Evolutionary conservation across 2,329 filamentous ascomycete genomes (phyloP), one percentile per base, ranked within the genome.

Genomic region (Raffaelea arxii): DNA sequence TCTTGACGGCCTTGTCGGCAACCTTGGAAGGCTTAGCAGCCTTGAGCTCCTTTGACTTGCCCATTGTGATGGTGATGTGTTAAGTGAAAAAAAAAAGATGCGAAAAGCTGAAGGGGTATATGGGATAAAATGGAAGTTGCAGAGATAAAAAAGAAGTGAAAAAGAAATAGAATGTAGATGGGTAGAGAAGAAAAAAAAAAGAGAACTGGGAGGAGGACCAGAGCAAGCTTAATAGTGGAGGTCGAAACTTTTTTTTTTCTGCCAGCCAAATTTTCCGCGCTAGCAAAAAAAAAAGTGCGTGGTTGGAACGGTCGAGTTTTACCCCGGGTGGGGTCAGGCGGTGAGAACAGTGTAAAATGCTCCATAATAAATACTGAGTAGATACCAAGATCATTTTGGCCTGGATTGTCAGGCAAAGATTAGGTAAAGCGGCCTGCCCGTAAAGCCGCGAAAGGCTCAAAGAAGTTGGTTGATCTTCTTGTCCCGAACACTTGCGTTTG

Each of bases 21-120:
- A 60, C 62, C 59, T 67, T 77, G 59, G 60, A 59, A 66, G 77
- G 77, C 62, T 65, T 76, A 59, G 62, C 60, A 59, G 62, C 60
- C 67, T 78, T 78, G 63, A 70, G 69, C 61, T 81, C 74, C 70
- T 84, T 84, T 46, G 72, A 67, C 68, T 84, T 84, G 64, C 72
- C 78, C 80, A 84, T 84, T 65, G 56, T 72, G 63, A 66, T 50
- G 36, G 40, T 38, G 46, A 32, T 49, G 41, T 46, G 16, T 24
- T 16, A 30, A 47, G 23, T 39, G 23, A 14, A 40, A 41, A 12
- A 40, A 38, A 30, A 6, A 21, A 32, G 16, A 18, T 24, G 18
- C 23, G 18, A 40, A 39, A 16, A 39, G 37, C n/a, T n/a, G n/a
- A n/a, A n/a, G n/a, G n/a, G n/a, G n/a, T n/a, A n/a, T n/a, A n/a